Evolutionary conservation across 768 basidiomycete genomes (phyloP), one percentile per base, ranked within the genome.

Genomic region (Daedalea quercina): DNA sequence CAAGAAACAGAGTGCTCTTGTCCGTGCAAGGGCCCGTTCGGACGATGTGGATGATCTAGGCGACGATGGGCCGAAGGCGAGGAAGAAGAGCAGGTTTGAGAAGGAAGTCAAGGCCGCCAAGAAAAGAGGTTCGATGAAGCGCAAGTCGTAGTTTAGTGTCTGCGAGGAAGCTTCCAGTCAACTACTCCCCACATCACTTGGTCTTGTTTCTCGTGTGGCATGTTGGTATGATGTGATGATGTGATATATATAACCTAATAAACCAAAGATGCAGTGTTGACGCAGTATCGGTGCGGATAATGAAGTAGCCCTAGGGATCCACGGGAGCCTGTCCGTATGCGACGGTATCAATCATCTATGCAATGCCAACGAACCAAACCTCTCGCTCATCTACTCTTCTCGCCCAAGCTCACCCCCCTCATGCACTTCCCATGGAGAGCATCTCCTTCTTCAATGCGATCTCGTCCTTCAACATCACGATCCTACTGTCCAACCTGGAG

Each of bases 401-500:
- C n/a, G n/a, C n/a, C n/a, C n/a, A n/a, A n/a, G n/a, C n/a, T 20
- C 7, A 20, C 23, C 8, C 25, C 11, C 3, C 24, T 31, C 37
- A 51, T 15, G 50, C 37, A 9, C 9, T 19, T 4, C 50, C 41
- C 6, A 20, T 50, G 6, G 28, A 4, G 25, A 60, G 47, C 70
- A 77, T 74, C 61, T 75, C 76, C 63, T 72, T 74, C 76, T 87
- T 89, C 57, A 69, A 61, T 62, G 62, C 70, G 59, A 90, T 82
- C 77, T 90, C 85, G 62, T 55, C 60, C 35, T 55, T 53, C 37
- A 57, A 55, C 44, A 60, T 57, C 20, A 55, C 60, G 34, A 58
- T 61, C 53, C 71, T 93, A 31, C 73, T 93, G 34, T 89, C 88
- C 53, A 90, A 63, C 63, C 87, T 70, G 52, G 82, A 81, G 41